Percentiles rank a stretch among this genome's conserved stretches.
These are phyloP conservation scores for Mangifera indica DNA, from an alignment of 345 rosid species.

Conservation along the genomic window DNA sequence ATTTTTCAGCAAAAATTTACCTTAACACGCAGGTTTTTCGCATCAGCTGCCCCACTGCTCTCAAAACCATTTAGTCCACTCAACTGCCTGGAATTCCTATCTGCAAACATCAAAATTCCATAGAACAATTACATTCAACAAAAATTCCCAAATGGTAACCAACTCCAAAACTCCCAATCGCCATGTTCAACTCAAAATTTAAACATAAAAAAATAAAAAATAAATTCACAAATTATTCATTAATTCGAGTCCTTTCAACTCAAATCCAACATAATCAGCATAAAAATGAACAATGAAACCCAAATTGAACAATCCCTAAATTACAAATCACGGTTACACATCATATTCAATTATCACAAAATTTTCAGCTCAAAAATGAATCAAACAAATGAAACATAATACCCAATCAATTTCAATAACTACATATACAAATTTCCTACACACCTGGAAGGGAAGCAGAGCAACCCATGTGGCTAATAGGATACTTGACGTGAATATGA, in stretches of 20 bases:
- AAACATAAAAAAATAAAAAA: background rate
- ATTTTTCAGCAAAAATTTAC: slow-evolving; percentile 29
- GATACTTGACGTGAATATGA: background rate
- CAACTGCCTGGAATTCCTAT: slow-evolving; percentile 60
- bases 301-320: slow-evolving; percentile 21
- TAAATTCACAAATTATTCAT: slow-evolving; percentile 2
- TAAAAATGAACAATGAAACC: slow-evolving; percentile 3
- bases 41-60: slow-evolving; percentile 45
- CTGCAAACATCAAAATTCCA: slow-evolving; percentile 34
- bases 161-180: slow-evolving; percentile 11
- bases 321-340: background rate
- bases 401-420: background rate
- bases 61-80: slow-evolving; percentile 59
- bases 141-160: slow-evolving; percentile 22
- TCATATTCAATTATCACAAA: no score
- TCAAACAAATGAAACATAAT: slow-evolving; percentile 4
- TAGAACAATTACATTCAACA: slow-evolving; percentile 16
- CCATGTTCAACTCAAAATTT: background rate
- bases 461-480: slow-evolving; percentile 66
- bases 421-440: background rate
- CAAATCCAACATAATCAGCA: background rate
- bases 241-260: background rate
- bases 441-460: slow-evolving; percentile 86
- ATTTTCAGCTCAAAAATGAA: background rate
- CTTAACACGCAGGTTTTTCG: slow-evolving; percentile 87